Evolutionary conservation across 345 rosid species (phyloP).

Genomic region (Eucalyptus rudis): DNA sequence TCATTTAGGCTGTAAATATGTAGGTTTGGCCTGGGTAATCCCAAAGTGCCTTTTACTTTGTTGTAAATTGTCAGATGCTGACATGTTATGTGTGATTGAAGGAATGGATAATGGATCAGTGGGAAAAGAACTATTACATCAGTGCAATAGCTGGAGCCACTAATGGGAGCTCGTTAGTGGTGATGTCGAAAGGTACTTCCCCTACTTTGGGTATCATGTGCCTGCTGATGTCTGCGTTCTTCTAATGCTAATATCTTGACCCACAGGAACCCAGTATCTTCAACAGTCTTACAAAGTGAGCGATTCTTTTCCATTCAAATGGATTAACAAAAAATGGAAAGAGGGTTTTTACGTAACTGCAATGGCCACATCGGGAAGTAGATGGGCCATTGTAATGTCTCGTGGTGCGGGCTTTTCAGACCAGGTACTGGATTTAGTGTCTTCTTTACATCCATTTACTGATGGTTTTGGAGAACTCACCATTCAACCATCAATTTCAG

Average conservation of each 20-base stretch:
- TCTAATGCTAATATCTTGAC: neutral
- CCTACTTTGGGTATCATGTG: neutral
- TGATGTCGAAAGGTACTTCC: constrained; percentile 42
- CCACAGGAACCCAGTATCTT: constrained; percentile 23
- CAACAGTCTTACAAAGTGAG: constrained; percentile 48
- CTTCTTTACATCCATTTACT: neutral
- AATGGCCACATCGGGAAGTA: constrained; percentile 42
- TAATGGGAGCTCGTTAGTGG: constrained; percentile 40
- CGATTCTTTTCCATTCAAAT: constrained; percentile 40
- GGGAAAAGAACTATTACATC: constrained; percentile 47
- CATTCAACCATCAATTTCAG: constrained; percentile 2
- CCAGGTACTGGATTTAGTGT: constrained; percentile 13
- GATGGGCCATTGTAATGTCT: constrained; percentile 48
- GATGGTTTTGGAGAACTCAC: neutral
- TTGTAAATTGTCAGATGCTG: neutral
- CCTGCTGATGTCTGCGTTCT: neutral
- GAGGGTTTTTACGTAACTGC: constrained; percentile 44
- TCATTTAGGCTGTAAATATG: neutral
- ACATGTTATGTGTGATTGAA: neutral
- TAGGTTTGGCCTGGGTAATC: neutral
- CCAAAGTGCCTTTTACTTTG: neutral
- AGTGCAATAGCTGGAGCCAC: constrained; percentile 39
- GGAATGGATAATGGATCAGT: constrained; percentile 57
- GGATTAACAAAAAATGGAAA: constrained; percentile 50
- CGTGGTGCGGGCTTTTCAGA: constrained; percentile 31